A percentile compares a stretch with the other conserved stretches of the same genome.
These are phyloP conservation scores for Sordaria brevicollis DNA, from an alignment of 495 filamentous ascomycete genomes.

Conservation along the genomic window DNA sequence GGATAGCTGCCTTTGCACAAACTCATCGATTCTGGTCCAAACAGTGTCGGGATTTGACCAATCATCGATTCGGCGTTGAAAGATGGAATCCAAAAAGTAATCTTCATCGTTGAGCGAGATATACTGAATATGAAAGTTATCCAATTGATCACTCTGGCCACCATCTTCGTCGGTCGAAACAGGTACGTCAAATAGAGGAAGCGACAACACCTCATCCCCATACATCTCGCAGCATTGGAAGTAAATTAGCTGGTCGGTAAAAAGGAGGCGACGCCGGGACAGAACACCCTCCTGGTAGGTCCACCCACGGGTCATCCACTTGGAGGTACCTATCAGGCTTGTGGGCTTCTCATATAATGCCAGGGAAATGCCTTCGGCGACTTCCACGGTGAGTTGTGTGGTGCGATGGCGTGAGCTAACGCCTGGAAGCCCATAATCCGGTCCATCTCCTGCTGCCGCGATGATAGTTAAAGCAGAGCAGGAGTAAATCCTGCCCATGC, in stretches of 20 bases:
- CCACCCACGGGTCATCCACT: conserved; percentile 32
- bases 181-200: background rate
- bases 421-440: conserved; percentile 14
- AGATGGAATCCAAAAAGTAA: background rate
- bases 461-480: conserved; percentile 11
- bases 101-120: background rate
- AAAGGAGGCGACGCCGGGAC: conserved; percentile 12
- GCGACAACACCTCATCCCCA: conserved; percentile 5
- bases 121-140: background rate
- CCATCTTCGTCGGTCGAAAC: background rate
- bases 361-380: background rate
- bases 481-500: conserved; percentile 18
- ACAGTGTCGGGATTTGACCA: background rate
- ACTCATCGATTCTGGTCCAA: background rate
- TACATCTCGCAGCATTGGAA: conserved; percentile 25
- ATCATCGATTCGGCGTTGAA: background rate
- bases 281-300: conserved; percentile 33
- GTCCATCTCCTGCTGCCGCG: conserved; percentile 11
- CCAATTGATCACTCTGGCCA: background rate
- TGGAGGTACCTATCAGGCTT: conserved; percentile 4
- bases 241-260: conserved; percentile 20
- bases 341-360: background rate
- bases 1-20: background rate
- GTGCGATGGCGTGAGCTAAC: conserved; percentile 2
- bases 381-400: background rate